Base-by-base conservation (phyloP, 1,284 basidiomycete species). In the Singerocomus inundabilis region DNA sequence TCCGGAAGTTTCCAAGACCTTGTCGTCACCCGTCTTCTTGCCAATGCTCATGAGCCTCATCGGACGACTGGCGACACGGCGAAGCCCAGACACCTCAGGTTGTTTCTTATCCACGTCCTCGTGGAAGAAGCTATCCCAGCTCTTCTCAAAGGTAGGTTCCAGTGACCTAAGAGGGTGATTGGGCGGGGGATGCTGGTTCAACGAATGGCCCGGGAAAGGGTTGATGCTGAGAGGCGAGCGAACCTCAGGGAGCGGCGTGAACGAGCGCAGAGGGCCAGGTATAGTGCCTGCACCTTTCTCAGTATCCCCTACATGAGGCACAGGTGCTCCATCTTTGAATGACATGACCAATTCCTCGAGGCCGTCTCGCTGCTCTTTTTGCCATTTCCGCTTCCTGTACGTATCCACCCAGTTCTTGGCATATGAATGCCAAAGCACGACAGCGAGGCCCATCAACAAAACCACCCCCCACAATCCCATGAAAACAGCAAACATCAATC, bases 401-500 rank as follows among this genome's bases (percentile, higher is more conserved):
- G 68, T 70, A 58, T 82, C 74, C 28, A 80, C 45, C 67, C 70
- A 69, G 12, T 67, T 65, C 37, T 71, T 73, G 31, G 76, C 80
- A 61, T 80, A 82, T 9, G 85, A 76, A 60, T 87, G 74, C 84
- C 84, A 90, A 52, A 81, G 70, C 43, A 91, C 73, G 55, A 88
- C 72, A 42, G 67, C 57, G 29, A 89, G 57, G 2, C 76, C 92
- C 77, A 92, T 85, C 52, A 91, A 55, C 15, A 91, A 79, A 37
- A 93, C 88, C 29, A 91, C 39, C 15, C 69, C 77, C 87, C 92
- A 98, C 1, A 96, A 71, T 0, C 73, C 85, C 50, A 96, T 76
- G 71, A 97, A 88, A 53, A 93, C 75, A 3, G 70, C 67, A 69
- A 96, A 97, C 77, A 94, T 89, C 49, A 87, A 66, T 26, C 85